These are phyloP conservation scores for Vigna reflexopilosa DNA, from an alignment of 306 rosid genomes.

Conservation along the genomic window DNA sequence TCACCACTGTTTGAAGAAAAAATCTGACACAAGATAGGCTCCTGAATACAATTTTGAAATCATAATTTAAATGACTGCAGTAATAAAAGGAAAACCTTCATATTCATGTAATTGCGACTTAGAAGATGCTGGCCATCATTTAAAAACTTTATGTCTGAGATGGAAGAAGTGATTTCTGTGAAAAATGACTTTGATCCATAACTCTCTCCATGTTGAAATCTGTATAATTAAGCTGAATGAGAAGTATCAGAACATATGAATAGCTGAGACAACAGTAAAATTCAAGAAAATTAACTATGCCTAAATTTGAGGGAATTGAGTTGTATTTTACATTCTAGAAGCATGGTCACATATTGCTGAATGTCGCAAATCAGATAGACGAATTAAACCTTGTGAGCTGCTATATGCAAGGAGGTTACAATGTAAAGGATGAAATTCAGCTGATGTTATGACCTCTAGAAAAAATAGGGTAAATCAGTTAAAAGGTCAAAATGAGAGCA, in stretches of 20 bases:
- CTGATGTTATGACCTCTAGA: constrained; percentile 75
- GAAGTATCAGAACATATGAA: constrained; percentile 38
- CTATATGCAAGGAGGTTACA: constrained; percentile 80
- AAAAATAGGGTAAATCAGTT: constrained; percentile 10
- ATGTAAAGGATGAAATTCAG: constrained; percentile 81
- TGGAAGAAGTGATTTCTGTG: constrained; percentile 61
- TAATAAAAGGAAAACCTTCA: constrained; percentile 57
- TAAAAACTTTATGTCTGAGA: constrained; percentile 68
- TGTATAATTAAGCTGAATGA: constrained; percentile 52
- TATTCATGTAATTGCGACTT: constrained; percentile 77
- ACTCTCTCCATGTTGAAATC: constrained; percentile 61
- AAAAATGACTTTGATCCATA: constrained; percentile 60
- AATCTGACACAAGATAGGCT: constrained; percentile 7
- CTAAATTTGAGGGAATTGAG: constrained; percentile 14
- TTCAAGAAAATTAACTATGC: neutral
- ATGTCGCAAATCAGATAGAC: constrained; percentile 74
- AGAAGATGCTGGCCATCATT: constrained; percentile 64
- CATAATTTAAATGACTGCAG: constrained; percentile 13
- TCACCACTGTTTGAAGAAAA: neutral
- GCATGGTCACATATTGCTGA: constrained; percentile 69
- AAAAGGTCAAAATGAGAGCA: neutral
- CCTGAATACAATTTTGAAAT: neutral
- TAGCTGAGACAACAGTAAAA: constrained; percentile 22
- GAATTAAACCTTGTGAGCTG: constrained; percentile 78
- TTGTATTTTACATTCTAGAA: constrained; percentile 62